Base-by-base conservation (phyloP, 305 asterid species). In the Fraxinus latifolia region DNA sequence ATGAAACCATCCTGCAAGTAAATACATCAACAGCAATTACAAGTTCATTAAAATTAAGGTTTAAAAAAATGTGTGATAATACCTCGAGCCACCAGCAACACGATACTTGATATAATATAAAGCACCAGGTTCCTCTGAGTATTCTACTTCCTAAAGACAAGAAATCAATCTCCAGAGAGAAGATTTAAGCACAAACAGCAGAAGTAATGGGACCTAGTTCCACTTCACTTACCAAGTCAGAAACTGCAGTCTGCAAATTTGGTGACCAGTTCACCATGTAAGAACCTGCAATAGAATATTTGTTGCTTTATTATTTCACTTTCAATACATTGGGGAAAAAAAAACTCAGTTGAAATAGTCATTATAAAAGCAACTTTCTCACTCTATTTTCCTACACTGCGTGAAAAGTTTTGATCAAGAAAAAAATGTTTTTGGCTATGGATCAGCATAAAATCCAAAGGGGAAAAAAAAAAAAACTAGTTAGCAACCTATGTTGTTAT, bases 181-280 rank as follows among this genome's bases (percentile, higher is more conserved):
- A 81, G 76, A 23, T 27, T 65, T 7, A 27, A 65, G 11, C 72
- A 25, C 34, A 39, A 76, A 70, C 34, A 83, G 78, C 58, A 36
- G 19, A 65, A 34, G 14, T 19, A 73, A 60, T 12, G 80, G 62
- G 82, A 80, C 82, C 17, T 47, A 67, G 78, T 34, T 58, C 44
- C 25, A 60, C 76, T 58, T 53, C 76, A 84, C 86, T 9, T 94
- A 96, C 99, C 97, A 96, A 89, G 86, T 96, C 99, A 83, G 99
- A 96, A 88, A 96, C 99, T 85, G 99, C 99, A 79, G 99, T 96
- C 91, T 94, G 99, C 87, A 96, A 92, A 83, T 89, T 96, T 50
- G 98, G 98, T 34, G 98, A 96, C 99, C 99, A 96, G 87, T 94
- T 96, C 80, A 96, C 99, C 98, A 96, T 88, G 89, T 96, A 96